Evolutionary conservation across 1,139 yeast genomes (phyloP).

Genomic region (Protomyces macrosporus): DNA sequence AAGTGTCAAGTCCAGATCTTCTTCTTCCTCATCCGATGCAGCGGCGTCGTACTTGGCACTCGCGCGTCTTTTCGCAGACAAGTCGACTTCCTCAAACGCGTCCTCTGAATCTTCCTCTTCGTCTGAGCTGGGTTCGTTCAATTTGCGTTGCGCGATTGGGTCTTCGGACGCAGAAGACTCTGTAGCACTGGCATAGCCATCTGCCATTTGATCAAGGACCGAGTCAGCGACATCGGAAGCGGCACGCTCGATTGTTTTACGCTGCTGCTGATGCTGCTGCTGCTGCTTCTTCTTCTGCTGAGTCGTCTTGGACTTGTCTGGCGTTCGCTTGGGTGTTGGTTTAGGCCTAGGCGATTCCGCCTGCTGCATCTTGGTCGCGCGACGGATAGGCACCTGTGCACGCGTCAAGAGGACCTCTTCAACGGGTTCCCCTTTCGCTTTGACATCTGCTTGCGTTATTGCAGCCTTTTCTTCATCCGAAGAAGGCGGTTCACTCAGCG

Average conservation of each 20-base stretch:
- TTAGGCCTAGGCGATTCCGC: neutral
- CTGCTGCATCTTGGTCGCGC: neutral
- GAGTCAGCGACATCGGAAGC: neutral
- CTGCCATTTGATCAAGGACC: neutral
- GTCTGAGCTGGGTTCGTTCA: neutral
- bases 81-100: constrained; percentile 15
- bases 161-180: neutral
- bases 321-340: too few species aligned
- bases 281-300: neutral
- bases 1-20: constrained; percentile 11
- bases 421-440: neutral
- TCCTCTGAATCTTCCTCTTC: neutral
- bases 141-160: neutral
- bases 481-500: neutral
- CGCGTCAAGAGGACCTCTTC: neutral
- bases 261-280: neutral
- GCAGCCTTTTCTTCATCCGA: neutral
- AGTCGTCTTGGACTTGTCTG: too few species aligned
- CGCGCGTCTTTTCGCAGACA: neutral
- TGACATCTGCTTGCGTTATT: too few species aligned
- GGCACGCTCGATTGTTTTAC: neutral
- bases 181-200: neutral
- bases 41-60: constrained; percentile 10
- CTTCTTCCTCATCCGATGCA: neutral
- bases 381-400: neutral